phyloP scores from a whole-genome alignment of 2,329 filamentous ascomycete genomes.

The Ramichloridium luteum region DNA sequence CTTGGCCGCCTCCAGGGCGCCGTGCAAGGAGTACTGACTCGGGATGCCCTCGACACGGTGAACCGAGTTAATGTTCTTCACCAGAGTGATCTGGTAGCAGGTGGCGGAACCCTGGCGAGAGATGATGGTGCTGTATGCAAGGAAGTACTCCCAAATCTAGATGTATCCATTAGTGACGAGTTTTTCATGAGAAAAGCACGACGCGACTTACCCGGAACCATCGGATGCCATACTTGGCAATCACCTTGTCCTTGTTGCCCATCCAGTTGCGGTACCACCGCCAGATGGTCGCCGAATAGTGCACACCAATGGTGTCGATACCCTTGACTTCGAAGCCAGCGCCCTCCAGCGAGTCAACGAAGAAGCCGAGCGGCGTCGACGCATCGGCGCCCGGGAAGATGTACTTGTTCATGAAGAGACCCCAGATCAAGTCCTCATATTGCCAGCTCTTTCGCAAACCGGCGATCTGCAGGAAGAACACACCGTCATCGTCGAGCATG shows the following conservation, averaged over 20 bases:
- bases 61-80: conserved; percentile 83
- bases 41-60: conserved; percentile 66
- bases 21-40: conserved; percentile 56
- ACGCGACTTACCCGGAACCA: conserved; percentile 55
- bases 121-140: conserved; percentile 71
- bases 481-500: conserved; percentile 92
- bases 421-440: conserved; percentile 96
- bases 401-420: conserved; percentile 99
- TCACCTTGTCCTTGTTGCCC: conserved; percentile 80
- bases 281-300: conserved; percentile 95
- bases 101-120: conserved; percentile 74
- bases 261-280: conserved; percentile 99
- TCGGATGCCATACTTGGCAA: conserved; percentile 84
- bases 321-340: conserved; percentile 85
- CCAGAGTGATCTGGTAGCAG: conserved; percentile 74
- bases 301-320: conserved; percentile 86
- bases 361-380: conserved; percentile 80
- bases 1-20: conserved; percentile 46
- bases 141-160: conserved; percentile 84
- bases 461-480: conserved; percentile 92
- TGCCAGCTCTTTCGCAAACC: conserved; percentile 93
- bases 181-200: neutral
- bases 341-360: conserved; percentile 71
- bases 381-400: conserved; percentile 95
- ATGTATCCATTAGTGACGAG: too few relatives aligned